Conservation (phyloP, 441 rosid species). For the Populus tomentosa region DNA sequence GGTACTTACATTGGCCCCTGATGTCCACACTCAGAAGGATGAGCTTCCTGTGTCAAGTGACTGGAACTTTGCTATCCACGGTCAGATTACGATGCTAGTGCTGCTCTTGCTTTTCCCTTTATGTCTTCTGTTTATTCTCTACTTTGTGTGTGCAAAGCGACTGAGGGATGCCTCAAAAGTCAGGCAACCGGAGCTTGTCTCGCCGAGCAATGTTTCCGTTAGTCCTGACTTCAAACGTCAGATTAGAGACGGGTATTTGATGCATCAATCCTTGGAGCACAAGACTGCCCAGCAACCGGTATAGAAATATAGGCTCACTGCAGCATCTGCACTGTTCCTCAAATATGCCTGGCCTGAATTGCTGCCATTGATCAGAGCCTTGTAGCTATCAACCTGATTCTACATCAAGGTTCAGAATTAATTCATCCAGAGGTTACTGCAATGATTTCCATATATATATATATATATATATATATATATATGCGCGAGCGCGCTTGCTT, state of each 20-base stretch:
- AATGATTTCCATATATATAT: no score
- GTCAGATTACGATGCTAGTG: conserved; percentile 43
- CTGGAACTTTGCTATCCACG: conserved; percentile 36
- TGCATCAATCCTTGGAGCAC: background rate
- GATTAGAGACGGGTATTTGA: background rate
- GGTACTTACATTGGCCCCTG: conserved; percentile 13
- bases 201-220: background rate
- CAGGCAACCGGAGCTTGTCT: conserved; percentile 2
- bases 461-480: no score
- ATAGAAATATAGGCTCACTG: background rate
- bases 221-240: background rate
- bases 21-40: conserved; percentile 6
- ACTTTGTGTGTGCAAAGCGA: conserved; percentile 16
- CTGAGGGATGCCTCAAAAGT: background rate
- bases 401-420: background rate
- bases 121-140: conserved; percentile 25
- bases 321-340: background rate
- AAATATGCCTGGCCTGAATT: background rate
- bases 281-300: background rate
- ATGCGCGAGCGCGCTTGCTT: no score
- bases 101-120: conserved; percentile 29
- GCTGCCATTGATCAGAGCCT: background rate
- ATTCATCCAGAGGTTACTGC: background rate
- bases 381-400: background rate
- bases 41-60: conserved; percentile 27